Conservation (phyloP, 1,139 yeast species). For the Suhomyces bokatorum region DNA sequence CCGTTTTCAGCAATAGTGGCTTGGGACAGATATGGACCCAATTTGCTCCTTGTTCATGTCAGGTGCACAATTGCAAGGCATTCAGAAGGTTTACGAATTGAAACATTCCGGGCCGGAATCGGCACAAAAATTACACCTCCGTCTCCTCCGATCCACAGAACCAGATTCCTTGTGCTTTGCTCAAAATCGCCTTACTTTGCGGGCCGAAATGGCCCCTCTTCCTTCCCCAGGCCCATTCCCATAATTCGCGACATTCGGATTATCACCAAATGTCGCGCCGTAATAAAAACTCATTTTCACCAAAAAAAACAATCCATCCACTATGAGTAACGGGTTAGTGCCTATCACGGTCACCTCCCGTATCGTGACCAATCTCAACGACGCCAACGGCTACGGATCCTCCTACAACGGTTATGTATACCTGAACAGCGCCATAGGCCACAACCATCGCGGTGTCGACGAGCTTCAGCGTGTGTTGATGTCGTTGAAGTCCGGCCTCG, state of each 20-base stretch:
- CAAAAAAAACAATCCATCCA: constrained; percentile 7
- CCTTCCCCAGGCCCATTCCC: background rate
- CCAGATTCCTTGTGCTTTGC: no score
- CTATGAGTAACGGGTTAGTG: constrained; percentile 19
- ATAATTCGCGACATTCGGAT: background rate
- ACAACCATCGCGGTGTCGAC: constrained; percentile 50
- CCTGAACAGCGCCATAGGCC: constrained; percentile 19
- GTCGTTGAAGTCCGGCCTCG: constrained; percentile 62
- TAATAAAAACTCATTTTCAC: constrained; percentile 6
- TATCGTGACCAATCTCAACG: constrained; percentile 17
- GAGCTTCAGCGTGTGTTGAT: constrained; percentile 59
- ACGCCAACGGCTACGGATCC: constrained; percentile 14
- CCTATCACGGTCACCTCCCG: constrained; percentile 24
- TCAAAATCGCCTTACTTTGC: no score
- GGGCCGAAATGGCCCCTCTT: no score
- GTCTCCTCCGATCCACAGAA: no score
- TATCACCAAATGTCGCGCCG: constrained; percentile 3
- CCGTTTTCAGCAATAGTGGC: no score
- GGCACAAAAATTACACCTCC: no score
- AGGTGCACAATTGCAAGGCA: no score
- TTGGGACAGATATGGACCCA: no score
- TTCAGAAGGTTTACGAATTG: no score
- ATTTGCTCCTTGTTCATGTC: no score
- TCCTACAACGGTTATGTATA: constrained; percentile 21
- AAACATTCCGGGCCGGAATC: no score